Conservation (phyloP, 345 rosid genomes). For the Salix caprea region DNA sequence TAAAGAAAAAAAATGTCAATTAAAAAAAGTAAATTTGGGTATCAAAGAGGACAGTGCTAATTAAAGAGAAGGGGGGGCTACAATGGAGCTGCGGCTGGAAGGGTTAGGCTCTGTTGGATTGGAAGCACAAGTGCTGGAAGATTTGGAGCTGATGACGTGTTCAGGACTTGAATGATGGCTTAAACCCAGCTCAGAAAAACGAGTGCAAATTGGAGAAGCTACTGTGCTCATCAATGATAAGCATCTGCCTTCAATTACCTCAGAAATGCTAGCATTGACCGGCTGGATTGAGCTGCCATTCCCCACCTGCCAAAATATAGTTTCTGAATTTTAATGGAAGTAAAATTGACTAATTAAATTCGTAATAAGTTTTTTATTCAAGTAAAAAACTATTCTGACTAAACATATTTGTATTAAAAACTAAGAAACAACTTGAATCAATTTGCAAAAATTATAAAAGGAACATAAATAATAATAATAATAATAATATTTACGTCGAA, state of each 20-base stretch:
- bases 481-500: conserved; percentile 11
- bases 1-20: too few relatives aligned
- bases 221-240: background rate
- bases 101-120: background rate
- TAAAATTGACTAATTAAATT: too few relatives aligned
- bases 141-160: background rate
- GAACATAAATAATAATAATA: background rate
- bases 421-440: background rate
- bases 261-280: background rate
- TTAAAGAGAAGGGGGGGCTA: too few relatives aligned
- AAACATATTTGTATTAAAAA: too few relatives aligned
- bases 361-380: too few relatives aligned
- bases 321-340: too few relatives aligned
- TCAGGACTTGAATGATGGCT: background rate
- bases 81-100: conserved; percentile 13
- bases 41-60: too few relatives aligned
- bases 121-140: background rate
- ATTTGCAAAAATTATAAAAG: background rate
- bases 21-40: too few relatives aligned
- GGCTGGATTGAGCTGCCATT: too few relatives aligned
- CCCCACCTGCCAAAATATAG: too few relatives aligned
- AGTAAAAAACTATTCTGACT: too few relatives aligned
- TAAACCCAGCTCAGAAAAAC: background rate
- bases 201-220: background rate
- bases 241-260: background rate